Conservation (phyloP, 2,329 filamentous ascomycete genomes). For the Aspergillus quadrilineatus region DNA sequence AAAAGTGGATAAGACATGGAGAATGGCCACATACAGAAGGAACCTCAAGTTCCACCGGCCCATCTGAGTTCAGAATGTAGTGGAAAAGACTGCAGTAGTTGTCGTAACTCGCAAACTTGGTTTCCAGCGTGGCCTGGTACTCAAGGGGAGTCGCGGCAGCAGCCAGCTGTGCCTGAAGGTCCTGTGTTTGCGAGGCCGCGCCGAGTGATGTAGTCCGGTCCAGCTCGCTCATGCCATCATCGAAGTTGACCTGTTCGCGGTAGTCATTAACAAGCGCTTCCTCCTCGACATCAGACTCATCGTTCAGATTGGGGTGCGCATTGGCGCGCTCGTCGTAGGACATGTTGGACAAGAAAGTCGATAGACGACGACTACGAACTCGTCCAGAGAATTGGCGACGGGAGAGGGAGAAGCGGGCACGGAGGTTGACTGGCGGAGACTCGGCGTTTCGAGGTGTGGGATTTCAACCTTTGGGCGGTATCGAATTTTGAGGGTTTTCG, state of each 20-base stretch:
- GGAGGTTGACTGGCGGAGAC: conserved; percentile 25
- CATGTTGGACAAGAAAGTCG: conserved; percentile 37
- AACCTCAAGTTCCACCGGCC: conserved; percentile 94
- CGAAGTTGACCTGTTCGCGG: conserved; percentile 92
- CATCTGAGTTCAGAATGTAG: conserved; percentile 98
- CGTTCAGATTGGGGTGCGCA: conserved; percentile 53
- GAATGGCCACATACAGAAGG: conserved; percentile 71
- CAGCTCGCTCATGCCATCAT: conserved; percentile 79
- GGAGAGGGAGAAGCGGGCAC: conserved; percentile 22
- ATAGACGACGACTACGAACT: conserved; percentile 14
- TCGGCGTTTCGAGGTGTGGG: conserved; percentile 37
- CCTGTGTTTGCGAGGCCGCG: conserved; percentile 74
- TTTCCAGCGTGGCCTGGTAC: conserved; percentile 91
- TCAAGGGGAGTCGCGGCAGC: conserved; percentile 93
- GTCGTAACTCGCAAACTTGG: conserved; percentile 98
- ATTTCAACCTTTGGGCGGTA: conserved; percentile 35
- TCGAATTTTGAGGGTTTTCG: conserved; percentile 50
- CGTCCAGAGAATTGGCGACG: conserved; percentile 22
- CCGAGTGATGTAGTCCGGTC: conserved; percentile 70
- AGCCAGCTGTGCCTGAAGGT: conserved; percentile 87
- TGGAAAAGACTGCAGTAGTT: conserved; percentile 99
- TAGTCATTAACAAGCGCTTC: conserved; percentile 95
- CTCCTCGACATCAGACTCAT: conserved; percentile 94
- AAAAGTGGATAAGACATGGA: background rate
- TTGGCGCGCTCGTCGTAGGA: conserved; percentile 47